Evolutionary conservation across 805 yeast genomes (phyloP), one percentile per base, ranked within the genome.

Genomic region (Kurtzmaniella fragi): DNA sequence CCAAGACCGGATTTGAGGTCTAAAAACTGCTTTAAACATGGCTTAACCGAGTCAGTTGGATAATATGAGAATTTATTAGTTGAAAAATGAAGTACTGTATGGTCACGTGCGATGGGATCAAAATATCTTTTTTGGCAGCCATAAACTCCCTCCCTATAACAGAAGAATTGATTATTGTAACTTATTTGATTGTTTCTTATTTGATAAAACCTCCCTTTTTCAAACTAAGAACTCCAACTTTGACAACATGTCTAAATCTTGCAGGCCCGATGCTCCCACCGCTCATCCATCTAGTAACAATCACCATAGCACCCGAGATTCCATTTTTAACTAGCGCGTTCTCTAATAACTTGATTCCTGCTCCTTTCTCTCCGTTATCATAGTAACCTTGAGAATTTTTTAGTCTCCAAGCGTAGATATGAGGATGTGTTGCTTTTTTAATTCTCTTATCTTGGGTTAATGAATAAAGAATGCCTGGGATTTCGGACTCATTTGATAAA

Each of bases 251-350:
- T 42, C 85, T 67, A 51, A 85, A 86, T 39, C 95, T 58, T 17
- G 78, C 71, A 4, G 86, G 71, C 0, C 95, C 95, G 31, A 86
- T 53, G 3, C 84, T 85, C 0, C 71, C 69, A 0, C 95, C 95
- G 1, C 91, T 91, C 52, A 82, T 83, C 95, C 95, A 85, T 43
- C 95, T 55, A 0, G 85, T 75, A 0, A 83, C 93, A 20, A 85
- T 78, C 1, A 85, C 72, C 13, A 85, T 49, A 0, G 79, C 73
- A 52, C 83, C 80, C 3, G 70, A 57, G 10, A 78, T 39, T 29
- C 72, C 59, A 5, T 73, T 55, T 25, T 76, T 59, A 15, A 75
- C 77, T 14, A 84, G 45, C 3, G 84, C 52, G 9, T 77, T 75
- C 40, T 60, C 60, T 17, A 83, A 51, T 8, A 86, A 46, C 42